Evolutionary conservation across 1,284 basidiomycete genomes (phyloP).

Genomic region (Moesziomyces sp.): DNA sequence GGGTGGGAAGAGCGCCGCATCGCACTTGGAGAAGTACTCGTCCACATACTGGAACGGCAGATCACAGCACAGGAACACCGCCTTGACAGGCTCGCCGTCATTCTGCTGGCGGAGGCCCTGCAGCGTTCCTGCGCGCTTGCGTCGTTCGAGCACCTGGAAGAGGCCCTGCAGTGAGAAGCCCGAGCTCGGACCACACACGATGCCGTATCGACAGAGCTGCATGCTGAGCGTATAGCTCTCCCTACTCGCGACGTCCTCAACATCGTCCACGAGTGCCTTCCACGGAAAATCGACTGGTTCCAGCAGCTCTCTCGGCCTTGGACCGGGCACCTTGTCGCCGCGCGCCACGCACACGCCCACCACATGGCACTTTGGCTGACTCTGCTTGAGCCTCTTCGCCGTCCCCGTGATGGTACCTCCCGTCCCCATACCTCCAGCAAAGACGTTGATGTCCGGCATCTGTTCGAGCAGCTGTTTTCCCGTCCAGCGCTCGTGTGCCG

Average conservation of each 20-base stretch:
- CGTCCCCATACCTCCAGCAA: slow-evolving; percentile 46
- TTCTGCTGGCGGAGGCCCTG: slow-evolving; percentile 21
- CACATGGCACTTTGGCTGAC: slow-evolving; percentile 12
- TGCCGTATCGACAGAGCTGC: slow-evolving; percentile 41
- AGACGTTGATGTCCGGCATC: slow-evolving; percentile 47
- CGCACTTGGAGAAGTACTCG: slow-evolving; percentile 43
- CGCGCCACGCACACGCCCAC: slow-evolving; percentile 36
- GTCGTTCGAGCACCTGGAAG: slow-evolving; percentile 33
- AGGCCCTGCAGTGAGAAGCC: slow-evolving; percentile 42
- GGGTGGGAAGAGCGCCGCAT: slow-evolving; percentile 10
- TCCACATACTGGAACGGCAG: slow-evolving; percentile 50
- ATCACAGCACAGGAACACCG: slow-evolving; percentile 50
- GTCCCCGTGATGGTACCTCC: slow-evolving; percentile 52
- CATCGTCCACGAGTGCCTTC: slow-evolving; percentile 33
- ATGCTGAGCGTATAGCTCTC: slow-evolving; percentile 37
- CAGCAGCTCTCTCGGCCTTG: slow-evolving; percentile 32
- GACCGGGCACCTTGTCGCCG: slow-evolving; percentile 51
- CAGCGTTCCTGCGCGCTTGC: slow-evolving; percentile 29
- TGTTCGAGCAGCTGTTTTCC: slow-evolving; percentile 44
- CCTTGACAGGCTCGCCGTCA: slow-evolving; percentile 31
- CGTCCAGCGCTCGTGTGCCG: slow-evolving; percentile 45
- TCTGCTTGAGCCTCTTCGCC: slow-evolving; percentile 17
- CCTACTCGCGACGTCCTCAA: slow-evolving; percentile 26
- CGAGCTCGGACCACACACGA: slow-evolving; percentile 41
- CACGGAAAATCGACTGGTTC: slow-evolving; percentile 46